Conservation (phyloP, 2,329 filamentous ascomycete species). For the Catunica adiposa region DNA sequence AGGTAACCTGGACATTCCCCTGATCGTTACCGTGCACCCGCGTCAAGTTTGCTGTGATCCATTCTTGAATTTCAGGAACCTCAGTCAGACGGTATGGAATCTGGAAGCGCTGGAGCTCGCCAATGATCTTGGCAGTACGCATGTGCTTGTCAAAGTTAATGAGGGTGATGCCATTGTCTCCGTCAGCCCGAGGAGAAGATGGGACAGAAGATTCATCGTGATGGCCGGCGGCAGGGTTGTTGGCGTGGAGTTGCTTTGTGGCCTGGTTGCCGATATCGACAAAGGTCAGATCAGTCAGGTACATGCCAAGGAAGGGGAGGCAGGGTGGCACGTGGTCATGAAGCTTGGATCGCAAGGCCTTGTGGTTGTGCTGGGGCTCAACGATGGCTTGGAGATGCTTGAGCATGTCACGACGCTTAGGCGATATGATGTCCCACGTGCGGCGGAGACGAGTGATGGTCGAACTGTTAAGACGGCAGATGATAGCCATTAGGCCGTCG, state of each 20-base stretch:
- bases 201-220: conserved; percentile 33
- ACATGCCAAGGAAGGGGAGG: conserved; percentile 88
- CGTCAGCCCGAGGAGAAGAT: conserved; percentile 29
- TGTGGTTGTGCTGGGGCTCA: conserved; percentile 82
- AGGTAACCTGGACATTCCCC: conserved; percentile 41
- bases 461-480: conserved; percentile 83
- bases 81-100: conserved; percentile 74
- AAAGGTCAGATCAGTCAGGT: conserved; percentile 89
- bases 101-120: conserved; percentile 89
- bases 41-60: conserved; percentile 69
- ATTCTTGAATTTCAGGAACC: conserved; percentile 78
- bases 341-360: conserved; percentile 64
- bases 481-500: conserved; percentile 90
- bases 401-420: conserved; percentile 65
- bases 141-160: conserved; percentile 98
- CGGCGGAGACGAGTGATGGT: conserved; percentile 74
- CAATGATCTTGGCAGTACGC: conserved; percentile 87
- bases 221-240: background rate
- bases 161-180: conserved; percentile 53
- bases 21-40: conserved; percentile 49
- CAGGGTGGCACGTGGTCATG: conserved; percentile 81
- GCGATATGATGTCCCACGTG: conserved; percentile 81
- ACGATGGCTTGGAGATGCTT: conserved; percentile 69
- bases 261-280: conserved; percentile 86
- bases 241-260: conserved; percentile 52